A percentile compares a stretch with the other conserved stretches of the same genome.
These are phyloP conservation scores for Xanthoconium purpureum DNA, from an alignment of 768 basidiomycete species.

Conservation along the genomic window DNA sequence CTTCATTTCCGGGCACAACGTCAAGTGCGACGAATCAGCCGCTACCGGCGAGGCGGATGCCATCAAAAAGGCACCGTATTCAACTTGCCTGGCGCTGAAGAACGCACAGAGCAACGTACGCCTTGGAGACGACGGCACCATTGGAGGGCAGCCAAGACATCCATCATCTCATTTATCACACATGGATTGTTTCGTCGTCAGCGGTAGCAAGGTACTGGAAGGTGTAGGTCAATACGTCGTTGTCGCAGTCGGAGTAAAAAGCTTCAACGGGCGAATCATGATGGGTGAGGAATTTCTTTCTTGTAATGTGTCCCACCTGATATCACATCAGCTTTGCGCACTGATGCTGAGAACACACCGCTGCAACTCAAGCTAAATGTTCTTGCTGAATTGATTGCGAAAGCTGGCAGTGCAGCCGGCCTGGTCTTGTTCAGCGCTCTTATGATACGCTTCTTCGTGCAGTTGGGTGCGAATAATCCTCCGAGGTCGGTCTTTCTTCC, in stretches of 20 bases:
- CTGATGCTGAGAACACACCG: constrained; percentile 86
- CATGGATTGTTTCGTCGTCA: constrained; percentile 88
- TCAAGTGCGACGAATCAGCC: constrained; percentile 93
- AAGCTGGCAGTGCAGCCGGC: constrained; percentile 81
- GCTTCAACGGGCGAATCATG: constrained; percentile 97
- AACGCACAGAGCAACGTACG: constrained; percentile 28
- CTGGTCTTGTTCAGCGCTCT: constrained; percentile 75
- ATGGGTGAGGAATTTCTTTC: constrained; percentile 59
- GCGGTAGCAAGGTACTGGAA: constrained; percentile 90
- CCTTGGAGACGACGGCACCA: constrained; percentile 21
- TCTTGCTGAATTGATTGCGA: constrained; percentile 95
- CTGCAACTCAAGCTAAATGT: constrained; percentile 90
- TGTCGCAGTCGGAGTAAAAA: constrained; percentile 86
- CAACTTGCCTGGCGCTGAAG: constrained; percentile 60
- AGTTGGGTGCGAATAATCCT: constrained; percentile 64
- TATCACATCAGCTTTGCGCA: constrained; percentile 64
- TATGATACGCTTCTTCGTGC: constrained; percentile 94
- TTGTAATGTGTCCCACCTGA: neutral
- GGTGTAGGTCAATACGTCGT: constrained; percentile 93
- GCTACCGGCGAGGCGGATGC: constrained; percentile 97
- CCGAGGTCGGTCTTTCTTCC: constrained; percentile 40
- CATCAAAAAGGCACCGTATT: constrained; percentile 82
- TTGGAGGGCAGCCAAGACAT: constrained; percentile 22
- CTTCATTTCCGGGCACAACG: constrained; percentile 88
- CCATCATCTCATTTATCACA: constrained; percentile 40